Conservation (phyloP, 257 asterid genomes). For the Craterostigma plantagineum region DNA sequence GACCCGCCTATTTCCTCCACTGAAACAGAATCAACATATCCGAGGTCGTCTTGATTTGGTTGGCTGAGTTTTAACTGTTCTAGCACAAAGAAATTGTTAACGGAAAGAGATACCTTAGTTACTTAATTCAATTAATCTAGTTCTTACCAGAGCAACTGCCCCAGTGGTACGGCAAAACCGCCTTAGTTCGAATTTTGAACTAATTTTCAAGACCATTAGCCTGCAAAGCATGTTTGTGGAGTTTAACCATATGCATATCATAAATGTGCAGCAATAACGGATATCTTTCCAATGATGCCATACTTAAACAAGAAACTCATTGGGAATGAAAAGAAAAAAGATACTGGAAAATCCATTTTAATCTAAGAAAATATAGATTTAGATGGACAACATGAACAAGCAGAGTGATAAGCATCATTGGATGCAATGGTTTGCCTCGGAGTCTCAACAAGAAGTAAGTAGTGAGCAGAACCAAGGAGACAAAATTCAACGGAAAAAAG, state of each 20-base stretch:
- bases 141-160: slow-evolving; percentile 73
- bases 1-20: slow-evolving; percentile 98
- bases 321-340: no score
- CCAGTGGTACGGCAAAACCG: slow-evolving; percentile 96
- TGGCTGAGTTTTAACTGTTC: slow-evolving; percentile 75
- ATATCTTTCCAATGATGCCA: neutral
- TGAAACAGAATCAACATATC: slow-evolving; percentile 80
- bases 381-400: no score
- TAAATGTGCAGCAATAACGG: neutral
- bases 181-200: slow-evolving; percentile 91
- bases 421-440: no score
- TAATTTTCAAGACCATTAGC: slow-evolving; percentile 82
- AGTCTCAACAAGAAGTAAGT: neutral
- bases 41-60: slow-evolving; percentile 89
- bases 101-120: slow-evolving; percentile 1
- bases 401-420: no score
- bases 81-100: slow-evolving; percentile 14
- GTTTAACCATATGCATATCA: slow-evolving; percentile 4
- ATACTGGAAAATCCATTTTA: no score
- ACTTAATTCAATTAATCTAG: slow-evolving; percentile 3
- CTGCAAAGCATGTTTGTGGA: slow-evolving; percentile 19
- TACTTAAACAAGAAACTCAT: neutral
- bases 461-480: slow-evolving; percentile 2
- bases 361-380: no score
- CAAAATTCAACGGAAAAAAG: slow-evolving; percentile 5